phyloP scores from a whole-genome alignment of 2,329 filamentous ascomycete genomes.

The Diaporthe velutina region DNA sequence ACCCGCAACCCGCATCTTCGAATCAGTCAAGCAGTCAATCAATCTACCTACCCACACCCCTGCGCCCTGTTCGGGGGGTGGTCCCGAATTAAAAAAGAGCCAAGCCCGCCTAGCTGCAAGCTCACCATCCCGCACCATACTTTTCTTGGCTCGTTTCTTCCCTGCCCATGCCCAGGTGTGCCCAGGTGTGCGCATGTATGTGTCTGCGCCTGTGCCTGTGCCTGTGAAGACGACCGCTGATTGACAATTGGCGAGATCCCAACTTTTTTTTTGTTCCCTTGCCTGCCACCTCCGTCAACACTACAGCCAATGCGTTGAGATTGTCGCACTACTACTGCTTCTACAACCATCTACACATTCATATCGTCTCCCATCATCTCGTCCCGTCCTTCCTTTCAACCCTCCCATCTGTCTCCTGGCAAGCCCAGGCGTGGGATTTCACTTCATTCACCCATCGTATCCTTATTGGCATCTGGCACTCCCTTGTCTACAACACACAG shows the following conservation, averaged over 20 bases:
- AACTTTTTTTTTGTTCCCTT: background rate
- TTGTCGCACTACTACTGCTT: background rate
- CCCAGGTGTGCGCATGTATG: conserved; percentile 4
- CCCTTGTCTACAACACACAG: background rate
- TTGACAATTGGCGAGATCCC: conserved; percentile 22
- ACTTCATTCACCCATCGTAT: background rate
- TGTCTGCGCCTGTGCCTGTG: background rate
- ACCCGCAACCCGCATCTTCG: conserved; percentile 7
- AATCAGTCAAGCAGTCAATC: conserved; percentile 5
- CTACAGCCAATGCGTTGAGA: conserved; percentile 3
- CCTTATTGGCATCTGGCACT: background rate
- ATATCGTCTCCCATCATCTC: background rate
- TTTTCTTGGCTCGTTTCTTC: conserved; percentile 28
- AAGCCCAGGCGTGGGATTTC: background rate
- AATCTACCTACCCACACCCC: background rate
- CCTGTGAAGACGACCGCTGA: conserved; percentile 7
- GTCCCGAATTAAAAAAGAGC: conserved; percentile 31
- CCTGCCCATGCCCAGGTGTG: background rate
- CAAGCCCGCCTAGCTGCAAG: conserved; percentile 33
- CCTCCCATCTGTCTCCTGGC: background rate
- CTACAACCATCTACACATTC: background rate
- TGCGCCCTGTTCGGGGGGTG: conserved; percentile 22
- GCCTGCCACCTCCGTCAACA: background rate
- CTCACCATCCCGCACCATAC: conserved; percentile 24
- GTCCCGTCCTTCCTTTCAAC: background rate